These are phyloP conservation scores for Aureobasidium lini DNA, from an alignment of 2,329 filamentous ascomycete genomes.

Conservation along the genomic window DNA sequence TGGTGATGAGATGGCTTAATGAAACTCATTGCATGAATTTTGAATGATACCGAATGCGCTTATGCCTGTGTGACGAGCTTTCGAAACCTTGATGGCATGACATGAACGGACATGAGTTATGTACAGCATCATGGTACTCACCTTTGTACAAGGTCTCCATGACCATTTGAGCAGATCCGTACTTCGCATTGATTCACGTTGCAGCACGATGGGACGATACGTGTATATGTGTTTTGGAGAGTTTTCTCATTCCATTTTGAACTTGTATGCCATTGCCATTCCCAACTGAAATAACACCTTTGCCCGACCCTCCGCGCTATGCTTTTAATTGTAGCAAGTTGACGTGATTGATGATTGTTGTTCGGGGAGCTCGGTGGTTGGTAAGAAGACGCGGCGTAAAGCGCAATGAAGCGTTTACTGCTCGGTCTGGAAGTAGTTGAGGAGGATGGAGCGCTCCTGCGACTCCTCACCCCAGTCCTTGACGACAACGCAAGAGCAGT, in stretches of 20 bases:
- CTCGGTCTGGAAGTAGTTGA: slow-evolving; percentile 99
- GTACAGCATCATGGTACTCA: too few relatives aligned
- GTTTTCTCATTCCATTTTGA: slow-evolving; percentile 9
- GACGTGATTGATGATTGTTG: neutral
- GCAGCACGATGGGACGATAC: neutral
- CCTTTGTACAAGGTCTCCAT: too few relatives aligned
- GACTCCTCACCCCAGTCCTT: slow-evolving; percentile 99
- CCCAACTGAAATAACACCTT: neutral
- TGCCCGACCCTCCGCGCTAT: slow-evolving; percentile 1
- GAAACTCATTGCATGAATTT: neutral
- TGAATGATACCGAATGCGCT: too few relatives aligned
- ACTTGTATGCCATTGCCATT: slow-evolving; percentile 8
- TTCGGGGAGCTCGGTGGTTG: neutral
- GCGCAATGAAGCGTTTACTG: slow-evolving; percentile 33
- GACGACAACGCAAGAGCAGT: slow-evolving; percentile 99
- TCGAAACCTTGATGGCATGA: neutral
- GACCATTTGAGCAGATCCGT: too few relatives aligned
- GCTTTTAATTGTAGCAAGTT: too few relatives aligned
- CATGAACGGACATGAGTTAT: neutral
- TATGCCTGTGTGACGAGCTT: too few relatives aligned
- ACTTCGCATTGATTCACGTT: neutral
- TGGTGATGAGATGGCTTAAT: neutral
- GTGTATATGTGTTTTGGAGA: neutral
- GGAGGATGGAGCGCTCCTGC: slow-evolving; percentile 95
- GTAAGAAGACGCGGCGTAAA: slow-evolving; percentile 1